Conservation (phyloP, 2,329 filamentous ascomycete genomes). For the Botryosphaeria dothidea region DNA sequence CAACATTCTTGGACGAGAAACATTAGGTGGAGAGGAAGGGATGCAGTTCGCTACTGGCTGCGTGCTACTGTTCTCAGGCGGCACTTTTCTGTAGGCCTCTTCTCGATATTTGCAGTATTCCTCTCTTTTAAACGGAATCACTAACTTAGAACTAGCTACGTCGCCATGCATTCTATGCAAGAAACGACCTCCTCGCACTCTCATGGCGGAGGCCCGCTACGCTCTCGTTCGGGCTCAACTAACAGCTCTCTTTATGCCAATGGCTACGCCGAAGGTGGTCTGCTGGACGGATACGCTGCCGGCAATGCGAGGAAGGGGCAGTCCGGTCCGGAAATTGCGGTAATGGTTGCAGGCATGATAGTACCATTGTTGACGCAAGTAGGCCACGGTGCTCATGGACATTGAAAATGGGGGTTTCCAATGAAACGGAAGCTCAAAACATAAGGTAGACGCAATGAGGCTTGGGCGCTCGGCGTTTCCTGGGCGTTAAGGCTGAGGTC, state of each 20-base stretch:
- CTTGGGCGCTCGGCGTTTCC: neutral
- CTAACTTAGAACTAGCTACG: constrained; percentile 63
- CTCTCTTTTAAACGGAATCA: neutral
- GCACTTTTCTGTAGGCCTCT: constrained; percentile 82
- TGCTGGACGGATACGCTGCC: constrained; percentile 52
- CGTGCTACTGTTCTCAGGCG: constrained; percentile 89
- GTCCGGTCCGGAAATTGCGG: constrained; percentile 55
- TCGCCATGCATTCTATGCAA: constrained; percentile 98
- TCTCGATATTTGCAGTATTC: neutral
- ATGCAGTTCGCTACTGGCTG: constrained; percentile 90
- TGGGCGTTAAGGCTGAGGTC: neutral
- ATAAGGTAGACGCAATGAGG: neutral
- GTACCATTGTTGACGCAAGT: constrained; percentile 76
- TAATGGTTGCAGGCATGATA: constrained; percentile 73
- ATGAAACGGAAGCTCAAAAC: neutral
- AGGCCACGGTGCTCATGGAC: constrained; percentile 56
- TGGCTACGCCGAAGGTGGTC: constrained; percentile 15
- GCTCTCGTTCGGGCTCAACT: constrained; percentile 46
- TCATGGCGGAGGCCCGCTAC: constrained; percentile 33
- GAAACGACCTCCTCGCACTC: constrained; percentile 55
- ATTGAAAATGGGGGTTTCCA: neutral
- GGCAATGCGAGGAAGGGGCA: constrained; percentile 29
- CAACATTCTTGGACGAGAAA: constrained; percentile 67
- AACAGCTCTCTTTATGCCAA: constrained; percentile 49
- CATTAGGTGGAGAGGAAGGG: constrained; percentile 57